Evolutionary conservation across 148 eudicot genomes (phyloP), one percentile per base, ranked within the genome.

Genomic region (Heliamphora exappendiculata): DNA sequence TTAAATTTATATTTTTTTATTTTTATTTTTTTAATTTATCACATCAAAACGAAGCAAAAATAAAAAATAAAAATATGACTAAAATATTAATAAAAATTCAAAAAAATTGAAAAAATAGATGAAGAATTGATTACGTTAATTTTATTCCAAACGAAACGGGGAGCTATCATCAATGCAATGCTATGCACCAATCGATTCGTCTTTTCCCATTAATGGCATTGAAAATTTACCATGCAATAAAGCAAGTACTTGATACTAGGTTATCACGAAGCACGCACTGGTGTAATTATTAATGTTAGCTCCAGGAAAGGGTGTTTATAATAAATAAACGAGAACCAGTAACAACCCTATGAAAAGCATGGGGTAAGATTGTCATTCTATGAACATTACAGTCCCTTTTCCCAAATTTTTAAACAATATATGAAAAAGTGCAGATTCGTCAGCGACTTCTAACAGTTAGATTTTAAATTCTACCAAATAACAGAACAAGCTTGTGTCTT

Each of bases 231-330:
- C 4, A 37, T 41, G 28, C 45, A 66, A 34, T 66, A 39, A 39
- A 66, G 44, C 69, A 22, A 39, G 70, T n/a, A 22, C 70, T 66
- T 70, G 39, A 36, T 26, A 58, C 67, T 28, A 37, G 29, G 77
- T 62, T 62, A 74, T 60, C 77, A 75, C 62, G 33, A 28, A 20
- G 51, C 67, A 44, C 14, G 55, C 42, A 75, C 45, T 69, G 69
- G 22, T 75, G 77, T 31, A 57, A 75, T 62, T 4, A 62, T 62
- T 75, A 47, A 62, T 62, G 70, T 75, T 75, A 70, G 77, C 58
- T 45, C 69, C 62, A 62, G 77, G 57, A 19, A 58, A 29, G 68
- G 54, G 69, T 26, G 31, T 19, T 41, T 42, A 13, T 11, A 20
- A 72, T 10, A 70, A 5, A 10, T 71, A 69, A 28, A 24, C 33